Evolutionary conservation across 306 rosid genomes (phyloP).

Genomic region (Sicyos baderoa): DNA sequence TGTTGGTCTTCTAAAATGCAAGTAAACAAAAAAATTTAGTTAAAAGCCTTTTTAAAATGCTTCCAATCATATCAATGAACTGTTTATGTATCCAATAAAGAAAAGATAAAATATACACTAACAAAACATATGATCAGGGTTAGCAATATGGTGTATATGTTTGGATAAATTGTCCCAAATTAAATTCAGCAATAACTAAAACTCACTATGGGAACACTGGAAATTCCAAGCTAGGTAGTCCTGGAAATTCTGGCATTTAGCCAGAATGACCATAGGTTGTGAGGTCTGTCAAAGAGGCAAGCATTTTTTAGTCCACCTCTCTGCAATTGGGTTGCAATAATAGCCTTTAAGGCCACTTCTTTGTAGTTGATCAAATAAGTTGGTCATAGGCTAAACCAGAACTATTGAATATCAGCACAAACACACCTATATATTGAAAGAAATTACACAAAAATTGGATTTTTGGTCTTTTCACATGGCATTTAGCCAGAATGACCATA

Average conservation of each 20-base stretch:
- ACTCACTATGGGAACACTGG: background rate
- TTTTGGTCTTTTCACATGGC: background rate
- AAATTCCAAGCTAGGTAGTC: background rate
- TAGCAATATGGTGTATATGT: background rate
- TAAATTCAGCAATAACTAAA: background rate
- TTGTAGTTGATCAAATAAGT: background rate
- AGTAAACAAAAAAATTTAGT: background rate
- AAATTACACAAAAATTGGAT: background rate
- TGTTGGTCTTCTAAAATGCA: constrained; percentile 1
- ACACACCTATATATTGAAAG: background rate
- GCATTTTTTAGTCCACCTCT: background rate
- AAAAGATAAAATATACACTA: background rate
- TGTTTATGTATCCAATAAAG: background rate
- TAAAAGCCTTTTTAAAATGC: background rate
- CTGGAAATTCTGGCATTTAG: no score
- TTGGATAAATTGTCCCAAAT: background rate
- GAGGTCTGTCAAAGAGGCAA: background rate
- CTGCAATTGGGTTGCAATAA: background rate
- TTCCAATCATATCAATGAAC: background rate
- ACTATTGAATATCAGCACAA: background rate
- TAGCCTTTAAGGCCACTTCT: background rate
- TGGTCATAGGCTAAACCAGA: background rate
- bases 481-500: background rate
- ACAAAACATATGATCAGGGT: background rate
- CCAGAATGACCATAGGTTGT: no score